phyloP scores from a whole-genome alignment of 225 moss, liverwort and hornwort genomes.

The Polytrichum formosum region DNA sequence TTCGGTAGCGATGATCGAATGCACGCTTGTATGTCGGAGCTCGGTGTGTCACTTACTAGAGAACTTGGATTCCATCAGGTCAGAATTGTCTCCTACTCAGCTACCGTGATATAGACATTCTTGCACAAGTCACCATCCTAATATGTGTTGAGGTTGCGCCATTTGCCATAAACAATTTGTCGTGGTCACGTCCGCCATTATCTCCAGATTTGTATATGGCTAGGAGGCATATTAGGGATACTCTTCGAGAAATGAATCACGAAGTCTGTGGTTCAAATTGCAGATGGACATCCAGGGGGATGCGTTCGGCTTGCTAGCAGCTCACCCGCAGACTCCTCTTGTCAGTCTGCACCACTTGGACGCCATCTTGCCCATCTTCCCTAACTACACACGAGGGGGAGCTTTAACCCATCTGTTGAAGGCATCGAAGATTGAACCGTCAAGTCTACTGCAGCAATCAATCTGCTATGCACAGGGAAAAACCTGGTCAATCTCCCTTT shows the following conservation, averaged over 20 bases:
- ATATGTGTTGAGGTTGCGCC: too few species aligned
- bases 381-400: conserved; percentile 1
- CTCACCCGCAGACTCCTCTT: conserved; percentile 33
- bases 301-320: conserved; percentile 33
- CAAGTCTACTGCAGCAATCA: conserved; percentile 36
- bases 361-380: conserved; percentile 34
- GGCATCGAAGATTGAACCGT: conserved; percentile 17
- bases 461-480: conserved; percentile 16
- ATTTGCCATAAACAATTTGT: too few species aligned
- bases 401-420: conserved; percentile 22
- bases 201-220: too few species aligned
- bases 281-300: conserved; percentile 41
- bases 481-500: conserved; percentile 40
- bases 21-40: conserved; percentile 77
- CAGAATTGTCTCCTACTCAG: not conserved
- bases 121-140: too few species aligned
- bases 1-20: conserved; percentile 80
- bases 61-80: conserved; percentile 80
- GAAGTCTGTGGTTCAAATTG: too few species aligned
- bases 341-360: conserved; percentile 48
- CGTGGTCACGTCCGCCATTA: too few species aligned
- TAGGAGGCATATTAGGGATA: too few species aligned
- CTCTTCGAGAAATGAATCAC: too few species aligned
- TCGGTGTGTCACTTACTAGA: conserved; percentile 67
- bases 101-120: too few species aligned